phyloP scores from a whole-genome alignment of 23 red algal species.

The Gracilaria domingensis region DNA sequence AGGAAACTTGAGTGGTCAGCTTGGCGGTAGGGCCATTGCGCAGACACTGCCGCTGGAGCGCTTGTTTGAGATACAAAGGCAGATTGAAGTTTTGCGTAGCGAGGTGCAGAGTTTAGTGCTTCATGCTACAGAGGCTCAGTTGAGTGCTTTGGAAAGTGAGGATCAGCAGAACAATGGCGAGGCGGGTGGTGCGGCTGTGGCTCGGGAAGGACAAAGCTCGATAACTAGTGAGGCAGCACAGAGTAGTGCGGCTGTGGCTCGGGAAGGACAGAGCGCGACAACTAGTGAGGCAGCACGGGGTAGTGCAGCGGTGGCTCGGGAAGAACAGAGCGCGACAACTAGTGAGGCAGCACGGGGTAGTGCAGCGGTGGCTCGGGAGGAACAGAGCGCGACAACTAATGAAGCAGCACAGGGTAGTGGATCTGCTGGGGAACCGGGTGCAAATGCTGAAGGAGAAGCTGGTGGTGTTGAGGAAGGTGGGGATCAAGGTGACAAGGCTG shows the following conservation, averaged over 20 bases:
- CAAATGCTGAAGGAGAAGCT: no score
- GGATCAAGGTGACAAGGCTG: no score
- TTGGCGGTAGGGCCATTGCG: neutral
- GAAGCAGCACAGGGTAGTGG: no score
- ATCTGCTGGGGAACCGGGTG: neutral
- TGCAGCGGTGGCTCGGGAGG: neutral
- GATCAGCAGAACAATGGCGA: constrained; percentile 1
- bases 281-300: neutral
- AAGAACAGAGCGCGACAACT: neutral
- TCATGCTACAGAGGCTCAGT: constrained; percentile 22
- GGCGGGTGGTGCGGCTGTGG: neutral
- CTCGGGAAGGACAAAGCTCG: neutral
- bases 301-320: neutral
- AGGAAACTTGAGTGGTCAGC: neutral
- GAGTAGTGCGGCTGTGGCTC: neutral
- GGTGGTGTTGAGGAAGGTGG: neutral
- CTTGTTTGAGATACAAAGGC: constrained; percentile 62
- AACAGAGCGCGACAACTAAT: neutral
- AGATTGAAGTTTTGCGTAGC: constrained; percentile 59
- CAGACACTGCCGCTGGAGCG: constrained; percentile 47
- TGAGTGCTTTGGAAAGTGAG: constrained; percentile 8
- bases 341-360: neutral
- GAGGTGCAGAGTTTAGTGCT: constrained; percentile 60
- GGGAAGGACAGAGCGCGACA: neutral
- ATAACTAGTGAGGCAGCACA: neutral